Evolutionary conservation across 2,329 filamentous ascomycete species (phyloP).

Genomic region (Fusarium sp.): DNA sequence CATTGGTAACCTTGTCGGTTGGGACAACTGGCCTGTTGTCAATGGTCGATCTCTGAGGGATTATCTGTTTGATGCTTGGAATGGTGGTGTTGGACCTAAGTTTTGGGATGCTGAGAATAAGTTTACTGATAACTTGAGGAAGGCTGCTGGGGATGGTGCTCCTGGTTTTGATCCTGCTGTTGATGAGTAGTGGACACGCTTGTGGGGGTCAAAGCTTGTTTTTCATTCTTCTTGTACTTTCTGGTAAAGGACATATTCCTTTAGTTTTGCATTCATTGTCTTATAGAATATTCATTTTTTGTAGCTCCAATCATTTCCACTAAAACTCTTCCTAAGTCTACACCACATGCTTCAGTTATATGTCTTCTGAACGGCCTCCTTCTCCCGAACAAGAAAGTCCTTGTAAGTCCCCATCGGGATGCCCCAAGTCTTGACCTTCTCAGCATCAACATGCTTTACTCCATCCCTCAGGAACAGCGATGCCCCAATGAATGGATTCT

Average conservation of each 20-base stretch:
- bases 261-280: no score
- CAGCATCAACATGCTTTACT: background rate
- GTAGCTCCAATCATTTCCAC: no score
- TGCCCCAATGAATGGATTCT: background rate
- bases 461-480: slow-evolving; percentile 4
- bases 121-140: slow-evolving; percentile 19
- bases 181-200: background rate
- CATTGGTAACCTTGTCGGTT: slow-evolving; percentile 41
- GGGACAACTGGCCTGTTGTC: slow-evolving; percentile 42
- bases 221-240: background rate
- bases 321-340: background rate
- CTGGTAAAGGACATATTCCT: background rate
- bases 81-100: slow-evolving; percentile 16
- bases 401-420: background rate
- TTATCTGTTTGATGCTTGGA: slow-evolving; percentile 20
- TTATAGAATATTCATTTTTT: no score
- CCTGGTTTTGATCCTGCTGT: slow-evolving; percentile 22
- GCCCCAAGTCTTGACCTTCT: background rate
- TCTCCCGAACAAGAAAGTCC: background rate
- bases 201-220: no score
- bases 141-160: slow-evolving; percentile 22
- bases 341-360: background rate
- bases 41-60: slow-evolving; percentile 19
- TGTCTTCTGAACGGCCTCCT: background rate
- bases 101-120: slow-evolving; percentile 18